Percentiles rank a stretch among this genome's conserved stretches.
Evolutionary conservation across 345 rosid genomes (phyloP).

Genomic region (Litchi chinensis): DNA sequence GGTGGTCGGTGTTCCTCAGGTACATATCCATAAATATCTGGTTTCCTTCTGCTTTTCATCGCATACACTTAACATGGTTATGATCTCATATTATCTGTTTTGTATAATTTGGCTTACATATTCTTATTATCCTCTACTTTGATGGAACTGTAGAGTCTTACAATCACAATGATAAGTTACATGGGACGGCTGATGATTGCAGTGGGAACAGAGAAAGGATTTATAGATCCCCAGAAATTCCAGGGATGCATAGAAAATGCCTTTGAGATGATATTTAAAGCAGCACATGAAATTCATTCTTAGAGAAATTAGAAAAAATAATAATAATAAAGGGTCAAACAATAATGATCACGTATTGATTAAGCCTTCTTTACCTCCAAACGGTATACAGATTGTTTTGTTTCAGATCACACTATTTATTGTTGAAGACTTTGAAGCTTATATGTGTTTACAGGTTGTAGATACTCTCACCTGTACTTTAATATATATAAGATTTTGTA

Average conservation of each 20-base stretch:
- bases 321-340: not conserved
- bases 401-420: too few relatives aligned
- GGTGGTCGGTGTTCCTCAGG: conserved; percentile 51
- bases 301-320: not conserved
- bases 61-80: not conserved
- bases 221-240: conserved; percentile 34
- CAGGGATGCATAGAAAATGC: conserved; percentile 27
- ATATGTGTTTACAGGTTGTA: too few relatives aligned
- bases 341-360: too few relatives aligned
- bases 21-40: not conserved
- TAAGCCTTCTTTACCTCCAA: too few relatives aligned
- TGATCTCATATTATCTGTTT: too few relatives aligned
- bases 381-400: not conserved
- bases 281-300: conserved; percentile 6
- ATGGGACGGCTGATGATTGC: conserved; percentile 37
- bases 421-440: too few relatives aligned
- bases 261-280: conserved; percentile 26
- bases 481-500: too few relatives aligned
- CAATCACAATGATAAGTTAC: conserved; percentile 36
- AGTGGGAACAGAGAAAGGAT: conserved; percentile 36
- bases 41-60: not conserved
- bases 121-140: not conserved
- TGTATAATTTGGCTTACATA: not conserved
- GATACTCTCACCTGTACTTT: too few relatives aligned
- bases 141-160: conserved; percentile 24